A percentile compares a stretch with the other conserved stretches of the same genome.
Evolutionary conservation across 257 asterid genomes (phyloP).

Genomic region (Ilex aquifolium): DNA sequence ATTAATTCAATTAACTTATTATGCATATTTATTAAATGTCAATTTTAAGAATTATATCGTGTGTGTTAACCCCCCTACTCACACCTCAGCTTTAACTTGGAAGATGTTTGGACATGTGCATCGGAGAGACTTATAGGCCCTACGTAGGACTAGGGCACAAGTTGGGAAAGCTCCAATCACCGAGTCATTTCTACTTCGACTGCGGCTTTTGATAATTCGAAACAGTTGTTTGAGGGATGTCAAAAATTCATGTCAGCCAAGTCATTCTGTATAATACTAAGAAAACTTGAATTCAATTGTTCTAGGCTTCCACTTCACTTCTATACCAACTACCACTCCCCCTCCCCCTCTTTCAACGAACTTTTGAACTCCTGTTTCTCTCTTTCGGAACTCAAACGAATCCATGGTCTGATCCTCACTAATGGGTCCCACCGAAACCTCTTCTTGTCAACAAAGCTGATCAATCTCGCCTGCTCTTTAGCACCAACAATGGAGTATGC

Average conservation of each 20-base stretch:
- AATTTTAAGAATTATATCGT: no score
- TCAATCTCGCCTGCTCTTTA: neutral
- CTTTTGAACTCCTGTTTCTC: conserved; percentile 15
- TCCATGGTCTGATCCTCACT: conserved; percentile 9
- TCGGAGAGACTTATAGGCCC: no score
- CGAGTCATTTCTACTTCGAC: no score
- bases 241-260: neutral
- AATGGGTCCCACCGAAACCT: conserved; percentile 11
- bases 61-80: no score
- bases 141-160: no score
- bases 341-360: neutral
- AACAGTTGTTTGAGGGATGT: no score
- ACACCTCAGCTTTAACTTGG: no score
- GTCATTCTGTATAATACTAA: neutral
- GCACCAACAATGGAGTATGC: conserved; percentile 12
- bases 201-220: no score
- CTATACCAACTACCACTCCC: neutral
- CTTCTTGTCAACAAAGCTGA: conserved; percentile 8
- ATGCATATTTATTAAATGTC: no score
- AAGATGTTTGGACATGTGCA: no score
- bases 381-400: conserved; percentile 8
- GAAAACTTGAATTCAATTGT: neutral
- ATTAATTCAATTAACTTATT: no score
- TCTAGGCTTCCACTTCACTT: neutral
- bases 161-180: no score